Evolutionary conservation across 2,329 filamentous ascomycete genomes (phyloP), one percentile per base, ranked within the genome.

Genomic region (Macrophomina phaseolina): DNA sequence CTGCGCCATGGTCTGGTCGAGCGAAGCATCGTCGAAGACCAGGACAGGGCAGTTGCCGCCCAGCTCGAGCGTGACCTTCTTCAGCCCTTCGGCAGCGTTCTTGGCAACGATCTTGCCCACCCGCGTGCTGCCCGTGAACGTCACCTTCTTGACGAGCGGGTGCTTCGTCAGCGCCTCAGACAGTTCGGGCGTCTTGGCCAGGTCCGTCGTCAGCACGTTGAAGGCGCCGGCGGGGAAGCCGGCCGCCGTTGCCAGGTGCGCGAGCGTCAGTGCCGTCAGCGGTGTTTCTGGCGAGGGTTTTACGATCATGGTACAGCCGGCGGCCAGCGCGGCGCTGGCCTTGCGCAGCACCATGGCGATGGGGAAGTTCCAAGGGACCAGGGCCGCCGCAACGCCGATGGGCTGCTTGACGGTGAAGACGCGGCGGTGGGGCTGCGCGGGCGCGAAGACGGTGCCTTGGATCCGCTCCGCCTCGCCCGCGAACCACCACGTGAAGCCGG

Each of bases 361-460:
- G 77, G 78, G 23, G 73, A 77, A 64, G 38, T 82, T 81, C 79
- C 80, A 82, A 0, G 80, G 77, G 16, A 79, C 78, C 46, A 82
- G 80, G 2, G 78, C 78, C 4, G 77, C 79, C 7, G 76, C 78
- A 12, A 81, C 80, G 64, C 81, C 79, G 7, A 79, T 69, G 11
- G 80, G 81, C 69, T 81, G 90, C 80, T 94, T 94, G 71, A 93
- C 85, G 0, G 89, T 90, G 68, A 94, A 86, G 2, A 89, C 83
- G 12, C 90, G 83, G 5, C 91, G 82, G 38, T 87, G 87, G 0
- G 90, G 87, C 0, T 86, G 79, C 0, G 90, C 81, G 0, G 89
- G 84, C 0, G 83, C 81, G 53, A 87, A 85, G 4, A 90, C 83
- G 0, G 84, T 84, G 16, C 91, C 91, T 32, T 85, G 82, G n/a